phyloP scores from a whole-genome alignment of 2,329 filamentous ascomycete genomes.

The Ambrosiella cleistominuta region DNA sequence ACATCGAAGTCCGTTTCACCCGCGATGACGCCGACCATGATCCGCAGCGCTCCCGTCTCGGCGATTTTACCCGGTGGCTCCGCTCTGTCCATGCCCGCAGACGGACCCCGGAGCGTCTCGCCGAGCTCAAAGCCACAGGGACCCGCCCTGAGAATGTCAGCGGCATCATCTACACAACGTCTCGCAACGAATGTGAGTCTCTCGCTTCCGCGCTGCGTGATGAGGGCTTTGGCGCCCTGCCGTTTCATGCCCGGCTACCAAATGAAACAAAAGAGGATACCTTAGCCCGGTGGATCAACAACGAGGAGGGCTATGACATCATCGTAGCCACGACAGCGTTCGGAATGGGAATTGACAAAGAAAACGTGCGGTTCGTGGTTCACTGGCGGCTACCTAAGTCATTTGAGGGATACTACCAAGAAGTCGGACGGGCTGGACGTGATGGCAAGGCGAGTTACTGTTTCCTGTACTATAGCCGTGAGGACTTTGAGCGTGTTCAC shows the following conservation, averaged over 20 bases:
- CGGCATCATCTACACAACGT: constrained; percentile 67
- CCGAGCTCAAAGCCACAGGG: constrained; percentile 34
- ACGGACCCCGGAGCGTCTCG: constrained; percentile 36
- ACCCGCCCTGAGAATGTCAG: constrained; percentile 47
- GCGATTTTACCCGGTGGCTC: constrained; percentile 63
- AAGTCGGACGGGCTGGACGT: constrained; percentile 77
- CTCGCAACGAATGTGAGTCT: constrained; percentile 54
- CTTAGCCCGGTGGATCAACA: constrained; percentile 52
- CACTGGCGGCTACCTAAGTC: constrained; percentile 90
- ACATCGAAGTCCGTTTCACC: constrained; percentile 78
- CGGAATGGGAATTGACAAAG: constrained; percentile 95
- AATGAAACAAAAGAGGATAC: constrained; percentile 54
- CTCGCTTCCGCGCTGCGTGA: constrained; percentile 47
- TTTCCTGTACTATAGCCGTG: constrained; percentile 77
- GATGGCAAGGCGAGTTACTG: constrained; percentile 78
- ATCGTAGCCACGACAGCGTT: constrained; percentile 93
- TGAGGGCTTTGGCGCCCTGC: constrained; percentile 54
- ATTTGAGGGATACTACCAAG: constrained; percentile 92
- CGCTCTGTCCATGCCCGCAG: constrained; percentile 54
- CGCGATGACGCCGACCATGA: constrained; percentile 47
- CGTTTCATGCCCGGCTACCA: constrained; percentile 54
- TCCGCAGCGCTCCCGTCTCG: constrained; percentile 33
- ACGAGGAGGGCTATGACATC: constrained; percentile 64
- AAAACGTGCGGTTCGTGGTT: constrained; percentile 82
- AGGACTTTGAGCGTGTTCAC: constrained; percentile 62